phyloP scores from a whole-genome alignment of 768 basidiomycete genomes.

The Leccinum obscurum region DNA sequence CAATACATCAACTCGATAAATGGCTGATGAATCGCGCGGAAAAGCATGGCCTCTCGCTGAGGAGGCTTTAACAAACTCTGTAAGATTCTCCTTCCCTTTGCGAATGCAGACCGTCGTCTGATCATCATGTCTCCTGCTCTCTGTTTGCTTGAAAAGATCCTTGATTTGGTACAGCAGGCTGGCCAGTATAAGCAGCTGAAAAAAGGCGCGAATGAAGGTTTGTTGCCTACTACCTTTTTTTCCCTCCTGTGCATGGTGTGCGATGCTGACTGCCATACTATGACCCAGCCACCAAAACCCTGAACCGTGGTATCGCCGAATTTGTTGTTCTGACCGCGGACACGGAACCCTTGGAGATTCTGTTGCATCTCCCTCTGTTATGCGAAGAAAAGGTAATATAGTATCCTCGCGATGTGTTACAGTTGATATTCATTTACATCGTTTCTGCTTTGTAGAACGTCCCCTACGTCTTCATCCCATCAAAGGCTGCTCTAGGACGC shows the following conservation, averaged over 20 bases:
- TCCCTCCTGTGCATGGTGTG: not conserved
- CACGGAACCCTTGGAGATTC: slow-evolving; percentile 96
- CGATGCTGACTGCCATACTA: slow-evolving; percentile 7
- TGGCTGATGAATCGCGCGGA: slow-evolving; percentile 68
- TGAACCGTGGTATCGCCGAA: slow-evolving; percentile 97
- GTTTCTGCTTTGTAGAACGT: slow-evolving; percentile 65
- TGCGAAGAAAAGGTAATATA: slow-evolving; percentile 94
- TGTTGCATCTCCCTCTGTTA: slow-evolving; percentile 93
- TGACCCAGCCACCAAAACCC: slow-evolving; percentile 86
- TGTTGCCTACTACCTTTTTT: slow-evolving; percentile 17
- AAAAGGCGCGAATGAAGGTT: slow-evolving; percentile 98
- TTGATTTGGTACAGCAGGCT: slow-evolving; percentile 95
- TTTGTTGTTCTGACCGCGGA: slow-evolving; percentile 96
- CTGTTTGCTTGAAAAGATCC: slow-evolving; percentile 55
- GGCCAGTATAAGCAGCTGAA: slow-evolving; percentile 97
- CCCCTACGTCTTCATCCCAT: slow-evolving; percentile 92
- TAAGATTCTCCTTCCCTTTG: slow-evolving; percentile 37
- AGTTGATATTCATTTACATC: slow-evolving; percentile 7
- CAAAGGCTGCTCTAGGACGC: slow-evolving; percentile 93
- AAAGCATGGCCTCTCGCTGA: slow-evolving; percentile 92
- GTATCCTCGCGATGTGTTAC: not conserved
- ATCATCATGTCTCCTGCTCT: not conserved
- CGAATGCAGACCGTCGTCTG: not conserved
- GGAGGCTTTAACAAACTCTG: slow-evolving; percentile 86
- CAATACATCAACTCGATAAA: slow-evolving; percentile 31